Percentiles rank a stretch among this genome's conserved stretches.
Conservation (phyloP, 2,329 filamentous ascomycete species). For the Tolypocladium inflatum region DNA sequence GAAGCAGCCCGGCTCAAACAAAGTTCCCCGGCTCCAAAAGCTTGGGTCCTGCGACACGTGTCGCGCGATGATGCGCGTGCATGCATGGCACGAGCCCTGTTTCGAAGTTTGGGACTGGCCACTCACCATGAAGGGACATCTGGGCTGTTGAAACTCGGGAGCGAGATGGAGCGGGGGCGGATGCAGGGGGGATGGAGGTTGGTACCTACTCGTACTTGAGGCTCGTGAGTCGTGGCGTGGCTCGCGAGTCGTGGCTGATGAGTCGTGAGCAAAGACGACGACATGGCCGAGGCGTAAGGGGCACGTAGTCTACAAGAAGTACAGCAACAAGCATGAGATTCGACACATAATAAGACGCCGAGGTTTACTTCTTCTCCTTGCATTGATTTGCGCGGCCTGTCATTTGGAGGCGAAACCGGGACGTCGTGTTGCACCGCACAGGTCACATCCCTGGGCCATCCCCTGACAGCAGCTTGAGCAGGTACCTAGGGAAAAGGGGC, state of each 20-base stretch:
- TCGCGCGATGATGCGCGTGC: background rate
- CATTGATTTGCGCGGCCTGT: background rate
- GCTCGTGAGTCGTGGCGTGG: too few species aligned
- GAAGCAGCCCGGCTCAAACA: background rate
- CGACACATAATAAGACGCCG: too few species aligned
- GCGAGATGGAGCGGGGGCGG: background rate
- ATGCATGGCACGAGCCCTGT: background rate
- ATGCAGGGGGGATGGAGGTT: background rate
- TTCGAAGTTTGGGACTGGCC: background rate
- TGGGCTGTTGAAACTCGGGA: background rate
- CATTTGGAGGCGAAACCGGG: background rate
- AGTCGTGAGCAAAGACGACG: too few species aligned
- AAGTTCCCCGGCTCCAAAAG: too few species aligned
- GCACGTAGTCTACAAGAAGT: too few species aligned
- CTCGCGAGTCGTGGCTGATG: too few species aligned
- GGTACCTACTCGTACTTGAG: too few species aligned
- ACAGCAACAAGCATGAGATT: background rate
- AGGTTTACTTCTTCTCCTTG: background rate
- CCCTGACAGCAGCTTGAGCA: background rate
- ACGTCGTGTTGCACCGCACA: background rate
- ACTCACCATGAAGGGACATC: background rate
- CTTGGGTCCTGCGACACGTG: background rate
- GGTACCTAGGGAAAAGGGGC: background rate
- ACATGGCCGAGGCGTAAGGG: too few species aligned
- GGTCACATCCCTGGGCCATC: background rate